phyloP scores from a whole-genome alignment of 306 rosid species.

The Cucurbita argyrosperma region DNA sequence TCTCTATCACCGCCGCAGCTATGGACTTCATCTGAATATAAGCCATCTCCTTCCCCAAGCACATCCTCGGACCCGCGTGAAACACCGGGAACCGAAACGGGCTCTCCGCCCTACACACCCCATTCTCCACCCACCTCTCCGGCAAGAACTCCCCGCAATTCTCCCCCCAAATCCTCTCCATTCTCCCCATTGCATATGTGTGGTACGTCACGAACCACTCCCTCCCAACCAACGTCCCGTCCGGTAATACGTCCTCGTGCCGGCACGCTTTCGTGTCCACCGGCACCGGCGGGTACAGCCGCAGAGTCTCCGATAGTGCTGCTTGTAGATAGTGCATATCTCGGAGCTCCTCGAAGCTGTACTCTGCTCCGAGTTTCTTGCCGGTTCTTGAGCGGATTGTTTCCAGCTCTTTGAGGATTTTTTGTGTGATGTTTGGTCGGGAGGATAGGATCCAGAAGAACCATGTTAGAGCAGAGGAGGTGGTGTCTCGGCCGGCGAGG shows the following conservation, averaged over 20 bases:
- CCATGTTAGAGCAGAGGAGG: slow-evolving; percentile 58
- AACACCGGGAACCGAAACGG: slow-evolving; percentile 43
- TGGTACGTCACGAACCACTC: slow-evolving; percentile 43
- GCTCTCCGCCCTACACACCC: slow-evolving; percentile 23
- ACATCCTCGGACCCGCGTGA: slow-evolving; percentile 59
- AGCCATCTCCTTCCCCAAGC: slow-evolving; percentile 63
- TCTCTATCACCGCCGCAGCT: slow-evolving; percentile 35
- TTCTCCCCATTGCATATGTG: slow-evolving; percentile 67
- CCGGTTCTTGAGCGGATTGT: slow-evolving; percentile 8
- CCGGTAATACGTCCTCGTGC: slow-evolving; percentile 43
- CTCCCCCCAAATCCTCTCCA: slow-evolving; percentile 61
- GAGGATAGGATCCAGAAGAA: slow-evolving; percentile 55
- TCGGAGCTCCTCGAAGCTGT: slow-evolving; percentile 32
- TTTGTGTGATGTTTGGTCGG: slow-evolving; percentile 11
- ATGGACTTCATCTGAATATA: slow-evolving; percentile 74
- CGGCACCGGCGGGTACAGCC: slow-evolving; percentile 65
- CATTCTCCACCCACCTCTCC: slow-evolving; percentile 59
- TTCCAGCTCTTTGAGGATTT: slow-evolving; percentile 22
- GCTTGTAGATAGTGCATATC: slow-evolving; percentile 67
- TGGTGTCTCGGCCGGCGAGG: slow-evolving; percentile 63
- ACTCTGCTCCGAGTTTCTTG: slow-evolving; percentile 11
- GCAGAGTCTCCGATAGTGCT: slow-evolving; percentile 40
- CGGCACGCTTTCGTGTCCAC: slow-evolving; percentile 26
- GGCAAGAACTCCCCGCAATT: slow-evolving; percentile 28
- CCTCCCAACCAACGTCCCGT: slow-evolving; percentile 35